A percentile compares a stretch with the other conserved stretches of the same genome.
These are phyloP conservation scores for Peribolospora kevripleyi DNA, from an alignment of 768 basidiomycete genomes.

Conservation along the genomic window DNA sequence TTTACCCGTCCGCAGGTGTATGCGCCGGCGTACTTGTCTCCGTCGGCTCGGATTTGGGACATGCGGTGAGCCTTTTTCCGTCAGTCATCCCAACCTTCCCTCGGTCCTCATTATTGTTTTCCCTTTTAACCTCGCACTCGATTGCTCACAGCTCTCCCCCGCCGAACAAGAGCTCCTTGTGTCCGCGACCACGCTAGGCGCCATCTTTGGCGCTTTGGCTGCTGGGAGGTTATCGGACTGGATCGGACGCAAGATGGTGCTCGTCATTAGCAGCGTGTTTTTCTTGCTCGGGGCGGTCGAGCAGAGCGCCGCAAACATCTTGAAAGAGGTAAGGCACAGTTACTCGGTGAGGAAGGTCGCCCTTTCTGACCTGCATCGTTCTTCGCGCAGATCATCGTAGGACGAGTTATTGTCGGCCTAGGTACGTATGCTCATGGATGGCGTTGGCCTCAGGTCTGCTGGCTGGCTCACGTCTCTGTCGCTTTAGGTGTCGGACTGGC, in stretches of 20 bases:
- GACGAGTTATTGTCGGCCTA: slow-evolving; percentile 5
- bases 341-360: too few relatives aligned
- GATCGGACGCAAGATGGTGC: slow-evolving; percentile 5
- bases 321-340: slow-evolving; percentile 4
- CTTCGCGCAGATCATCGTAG: neutral
- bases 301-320: slow-evolving; percentile 7
- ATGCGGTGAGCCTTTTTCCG: too few relatives aligned
- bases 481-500: slow-evolving; percentile 5
- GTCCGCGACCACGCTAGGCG: slow-evolving; percentile 1
- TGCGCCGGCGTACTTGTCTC: too few relatives aligned
- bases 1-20: too few relatives aligned
- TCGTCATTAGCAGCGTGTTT: slow-evolving; percentile 2
- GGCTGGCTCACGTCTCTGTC: too few relatives aligned
- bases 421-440: too few relatives aligned
- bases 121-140: too few relatives aligned
- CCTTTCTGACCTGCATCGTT: slow-evolving; percentile 1
- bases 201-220: neutral
- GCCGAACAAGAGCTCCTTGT: slow-evolving; percentile 7
- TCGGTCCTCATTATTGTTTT: too few relatives aligned
- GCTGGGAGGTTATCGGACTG: slow-evolving; percentile 4
- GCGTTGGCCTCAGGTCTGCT: too few relatives aligned
- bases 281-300: slow-evolving; percentile 9
- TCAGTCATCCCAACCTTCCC: too few relatives aligned
- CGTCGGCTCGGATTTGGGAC: too few relatives aligned
- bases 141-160: neutral